Conservation (phyloP, 2,329 filamentous ascomycete genomes). For the Alternaria novae-zelandiae region DNA sequence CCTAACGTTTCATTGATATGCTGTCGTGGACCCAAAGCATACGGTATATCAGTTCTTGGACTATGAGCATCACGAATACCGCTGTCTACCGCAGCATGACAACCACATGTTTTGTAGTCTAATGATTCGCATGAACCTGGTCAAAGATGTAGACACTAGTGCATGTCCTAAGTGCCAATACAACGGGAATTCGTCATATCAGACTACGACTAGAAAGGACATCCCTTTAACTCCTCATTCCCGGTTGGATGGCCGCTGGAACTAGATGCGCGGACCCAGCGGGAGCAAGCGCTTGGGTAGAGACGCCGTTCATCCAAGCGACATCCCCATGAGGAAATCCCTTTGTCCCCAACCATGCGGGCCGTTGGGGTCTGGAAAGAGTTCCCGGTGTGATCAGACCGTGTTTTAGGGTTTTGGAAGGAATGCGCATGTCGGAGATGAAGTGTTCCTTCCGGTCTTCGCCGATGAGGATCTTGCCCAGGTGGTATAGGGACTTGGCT, state of each 20-base stretch:
- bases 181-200: not conserved
- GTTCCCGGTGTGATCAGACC: not conserved
- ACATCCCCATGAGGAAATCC: not conserved
- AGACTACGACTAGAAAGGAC: not conserved
- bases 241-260: not conserved
- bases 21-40: not conserved
- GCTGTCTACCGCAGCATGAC: not conserved
- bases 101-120: not conserved
- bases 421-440: not conserved
- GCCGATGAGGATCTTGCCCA: not conserved
- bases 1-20: not conserved
- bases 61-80: not conserved
- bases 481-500: not conserved
- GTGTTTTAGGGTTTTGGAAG: not conserved
- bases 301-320: constrained; percentile 1
- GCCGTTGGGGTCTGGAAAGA: not conserved
- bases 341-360: not conserved
- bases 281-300: not conserved
- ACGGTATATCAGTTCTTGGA: not conserved
- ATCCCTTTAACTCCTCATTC: not conserved
- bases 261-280: not conserved
- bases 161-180: not conserved
- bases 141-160: not conserved
- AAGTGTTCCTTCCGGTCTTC: not conserved
- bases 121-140: not conserved